phyloP scores from a whole-genome alignment of 1,284 basidiomycete species.

The Cutaneotrichosporon sp. region DNA sequence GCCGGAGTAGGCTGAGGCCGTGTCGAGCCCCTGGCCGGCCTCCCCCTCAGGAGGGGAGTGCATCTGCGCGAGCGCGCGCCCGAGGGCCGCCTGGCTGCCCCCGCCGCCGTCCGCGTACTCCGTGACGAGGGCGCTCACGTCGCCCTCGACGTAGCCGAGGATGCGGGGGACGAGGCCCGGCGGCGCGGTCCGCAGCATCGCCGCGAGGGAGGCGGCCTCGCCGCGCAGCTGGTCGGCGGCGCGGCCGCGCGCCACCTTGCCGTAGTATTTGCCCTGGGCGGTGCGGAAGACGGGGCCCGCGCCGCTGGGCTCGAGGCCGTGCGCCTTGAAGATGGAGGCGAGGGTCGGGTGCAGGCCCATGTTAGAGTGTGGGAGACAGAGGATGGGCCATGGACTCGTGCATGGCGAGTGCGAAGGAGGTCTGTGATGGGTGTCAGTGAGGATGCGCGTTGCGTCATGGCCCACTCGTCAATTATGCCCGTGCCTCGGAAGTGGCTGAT shows the following conservation, averaged over 20 bases:
- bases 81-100: conserved; percentile 1
- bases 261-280: conserved; percentile 27
- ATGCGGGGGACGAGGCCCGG: conserved; percentile 65
- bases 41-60: neutral
- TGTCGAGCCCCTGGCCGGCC: neutral
- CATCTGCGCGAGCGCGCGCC: neutral
- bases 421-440: neutral
- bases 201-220: conserved; percentile 70
- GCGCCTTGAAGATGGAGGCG: conserved; percentile 22
- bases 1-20: conserved; percentile 26
- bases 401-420: neutral
- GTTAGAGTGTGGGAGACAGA: neutral
- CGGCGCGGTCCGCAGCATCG: conserved; percentile 65
- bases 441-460: neutral
- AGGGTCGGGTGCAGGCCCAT: conserved; percentile 21
- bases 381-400: neutral
- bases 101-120: conserved; percentile 7
- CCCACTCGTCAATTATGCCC: neutral
- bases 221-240: conserved; percentile 61
- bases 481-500: neutral
- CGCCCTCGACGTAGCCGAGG: conserved; percentile 57
- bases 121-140: conserved; percentile 64
- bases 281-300: conserved; percentile 15
- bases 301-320: conserved; percentile 23
- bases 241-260: conserved; percentile 28